Conservation (phyloP, 768 basidiomycete species). For the Amanita polypyramis region DNA sequence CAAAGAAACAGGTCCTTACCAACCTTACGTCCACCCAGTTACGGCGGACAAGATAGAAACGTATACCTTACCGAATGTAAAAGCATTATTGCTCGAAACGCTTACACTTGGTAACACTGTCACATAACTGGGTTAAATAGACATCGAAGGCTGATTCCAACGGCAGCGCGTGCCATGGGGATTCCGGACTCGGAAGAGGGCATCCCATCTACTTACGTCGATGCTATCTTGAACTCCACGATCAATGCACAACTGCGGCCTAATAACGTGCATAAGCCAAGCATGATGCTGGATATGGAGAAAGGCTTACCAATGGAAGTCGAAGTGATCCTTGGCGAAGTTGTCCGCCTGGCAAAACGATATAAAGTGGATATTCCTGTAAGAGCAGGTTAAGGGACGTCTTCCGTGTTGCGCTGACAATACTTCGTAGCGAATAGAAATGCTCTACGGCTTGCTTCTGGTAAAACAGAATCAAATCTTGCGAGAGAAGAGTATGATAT, state of each 20-base stretch:
- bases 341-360: conserved; percentile 41
- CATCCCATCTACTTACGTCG: conserved; percentile 32
- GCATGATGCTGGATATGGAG: conserved; percentile 53
- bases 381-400: conserved; percentile 15
- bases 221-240: conserved; percentile 28
- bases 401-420: neutral
- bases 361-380: conserved; percentile 39
- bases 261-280: conserved; percentile 37
- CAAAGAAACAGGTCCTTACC: conserved; percentile 23
- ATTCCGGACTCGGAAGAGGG: conserved; percentile 36
- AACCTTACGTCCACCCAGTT: conserved; percentile 26
- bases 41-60: conserved; percentile 31
- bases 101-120: conserved; percentile 25
- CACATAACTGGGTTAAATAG: neutral
- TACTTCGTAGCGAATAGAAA: conserved; percentile 40
- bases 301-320: conserved; percentile 52
- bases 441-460: conserved; percentile 46
- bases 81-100: conserved; percentile 35
- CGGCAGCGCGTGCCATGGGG: conserved; percentile 31
- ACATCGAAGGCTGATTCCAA: neutral
- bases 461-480: conserved; percentile 56
- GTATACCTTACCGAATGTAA: conserved; percentile 37
- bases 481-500: conserved; percentile 15
- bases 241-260: conserved; percentile 27
- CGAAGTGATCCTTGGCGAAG: conserved; percentile 54